A percentile compares a stretch with the other conserved stretches of the same genome.
These are phyloP conservation scores for Chaetomium globosum DNA, from an alignment of 2,329 filamentous ascomycete genomes.

Conservation along the genomic window DNA sequence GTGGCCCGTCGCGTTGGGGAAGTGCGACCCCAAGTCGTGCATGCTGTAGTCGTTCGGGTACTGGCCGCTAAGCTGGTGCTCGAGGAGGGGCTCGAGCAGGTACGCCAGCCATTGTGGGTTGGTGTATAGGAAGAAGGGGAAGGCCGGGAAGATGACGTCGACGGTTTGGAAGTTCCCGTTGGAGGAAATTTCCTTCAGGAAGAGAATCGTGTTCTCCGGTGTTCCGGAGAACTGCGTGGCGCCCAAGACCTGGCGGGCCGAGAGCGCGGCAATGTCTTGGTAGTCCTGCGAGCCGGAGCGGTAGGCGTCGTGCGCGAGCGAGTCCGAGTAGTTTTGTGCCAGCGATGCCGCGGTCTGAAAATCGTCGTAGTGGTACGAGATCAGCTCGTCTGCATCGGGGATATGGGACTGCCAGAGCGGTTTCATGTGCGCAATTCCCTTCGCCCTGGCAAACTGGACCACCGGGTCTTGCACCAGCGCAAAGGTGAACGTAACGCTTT, in stretches of 20 bases:
- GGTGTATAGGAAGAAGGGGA: slow-evolving; percentile 84
- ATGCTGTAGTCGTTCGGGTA: slow-evolving; percentile 82
- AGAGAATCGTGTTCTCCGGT: slow-evolving; percentile 70
- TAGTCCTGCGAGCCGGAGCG: slow-evolving; percentile 74
- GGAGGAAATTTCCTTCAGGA: slow-evolving; percentile 83
- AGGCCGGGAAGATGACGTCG: slow-evolving; percentile 83
- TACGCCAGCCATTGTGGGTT: slow-evolving; percentile 81
- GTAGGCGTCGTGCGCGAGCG: slow-evolving; percentile 71
- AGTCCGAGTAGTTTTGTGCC: slow-evolving; percentile 72
- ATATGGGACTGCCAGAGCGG: slow-evolving; percentile 82
- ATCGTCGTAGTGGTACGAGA: slow-evolving; percentile 76
- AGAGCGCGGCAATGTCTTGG: slow-evolving; percentile 74
- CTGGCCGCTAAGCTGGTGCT: slow-evolving; percentile 79
- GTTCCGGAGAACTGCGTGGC: slow-evolving; percentile 76
- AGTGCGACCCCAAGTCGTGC: slow-evolving; percentile 73
- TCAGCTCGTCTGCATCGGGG: slow-evolving; percentile 60
- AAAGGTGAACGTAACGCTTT: slow-evolving; percentile 72
- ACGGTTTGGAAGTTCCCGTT: slow-evolving; percentile 85
- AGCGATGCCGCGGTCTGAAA: slow-evolving; percentile 65
- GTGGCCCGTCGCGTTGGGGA: slow-evolving; percentile 77
- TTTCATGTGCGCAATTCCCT: slow-evolving; percentile 75
- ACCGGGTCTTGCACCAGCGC: slow-evolving; percentile 77
- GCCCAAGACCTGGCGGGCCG: slow-evolving; percentile 77
- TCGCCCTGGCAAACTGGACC: slow-evolving; percentile 74
- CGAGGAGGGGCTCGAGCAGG: slow-evolving; percentile 75